Evolutionary conservation across 257 asterid species (phyloP).

Genomic region (Paulownia fortunei): DNA sequence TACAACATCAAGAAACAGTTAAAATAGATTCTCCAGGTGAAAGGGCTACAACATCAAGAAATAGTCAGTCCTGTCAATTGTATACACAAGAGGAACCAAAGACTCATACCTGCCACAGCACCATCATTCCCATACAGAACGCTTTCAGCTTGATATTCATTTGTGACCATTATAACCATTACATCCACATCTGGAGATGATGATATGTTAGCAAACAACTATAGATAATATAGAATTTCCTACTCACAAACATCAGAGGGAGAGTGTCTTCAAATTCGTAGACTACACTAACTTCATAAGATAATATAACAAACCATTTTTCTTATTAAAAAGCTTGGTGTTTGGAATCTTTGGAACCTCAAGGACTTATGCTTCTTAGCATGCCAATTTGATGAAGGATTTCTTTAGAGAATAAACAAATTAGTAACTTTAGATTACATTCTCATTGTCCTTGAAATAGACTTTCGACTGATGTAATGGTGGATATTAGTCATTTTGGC

Average conservation of each 20-base stretch:
- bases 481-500: slow-evolving; percentile 10
- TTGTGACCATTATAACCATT: slow-evolving; percentile 90
- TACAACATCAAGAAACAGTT: slow-evolving; percentile 47
- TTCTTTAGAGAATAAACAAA: slow-evolving; percentile 16
- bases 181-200: slow-evolving; percentile 73
- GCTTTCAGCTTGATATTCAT: slow-evolving; percentile 93
- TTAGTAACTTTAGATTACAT: slow-evolving; percentile 3
- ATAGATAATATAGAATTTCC: slow-evolving; percentile 17
- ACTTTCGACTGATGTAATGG: slow-evolving; percentile 1
- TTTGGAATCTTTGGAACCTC: slow-evolving; percentile 1
- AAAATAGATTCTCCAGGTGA: slow-evolving; percentile 58
- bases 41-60: slow-evolving; percentile 59
- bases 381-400: neutral
- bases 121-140: slow-evolving; percentile 85
- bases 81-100: slow-evolving; percentile 24
- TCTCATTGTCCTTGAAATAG: slow-evolving; percentile 20
- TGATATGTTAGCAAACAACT: slow-evolving; percentile 33
- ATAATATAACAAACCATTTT: slow-evolving; percentile 9
- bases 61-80: slow-evolving; percentile 33
- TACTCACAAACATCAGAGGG: slow-evolving; percentile 21
- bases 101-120: slow-evolving; percentile 76
- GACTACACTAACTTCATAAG: neutral
- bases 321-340: neutral
- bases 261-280: slow-evolving; percentile 10
- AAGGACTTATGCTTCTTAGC: slow-evolving; percentile 22